Percentiles rank a stretch among this genome's conserved stretches.
Evolutionary conservation across 2,329 filamentous ascomycete genomes (phyloP).

Genomic region (Beauveria sp.): DNA sequence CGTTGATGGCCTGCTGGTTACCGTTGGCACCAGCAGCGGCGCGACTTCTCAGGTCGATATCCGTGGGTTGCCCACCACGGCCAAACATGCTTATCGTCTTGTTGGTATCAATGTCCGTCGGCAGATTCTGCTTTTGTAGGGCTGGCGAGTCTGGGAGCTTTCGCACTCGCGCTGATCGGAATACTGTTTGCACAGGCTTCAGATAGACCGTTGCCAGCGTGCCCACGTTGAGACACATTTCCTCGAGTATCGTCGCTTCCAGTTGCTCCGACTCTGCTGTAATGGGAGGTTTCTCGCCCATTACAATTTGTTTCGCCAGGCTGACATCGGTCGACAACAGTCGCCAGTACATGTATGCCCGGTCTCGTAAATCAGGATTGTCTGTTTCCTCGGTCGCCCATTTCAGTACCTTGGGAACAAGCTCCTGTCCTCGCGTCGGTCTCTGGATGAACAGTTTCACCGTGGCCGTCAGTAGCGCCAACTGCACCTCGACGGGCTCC

Average conservation of each 20-base stretch:
- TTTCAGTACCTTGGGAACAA: constrained; percentile 91
- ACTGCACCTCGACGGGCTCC: constrained; percentile 90
- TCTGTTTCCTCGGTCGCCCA: constrained; percentile 99
- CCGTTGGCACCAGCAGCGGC: constrained; percentile 19
- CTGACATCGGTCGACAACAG: constrained; percentile 86
- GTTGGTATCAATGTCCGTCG: constrained; percentile 44
- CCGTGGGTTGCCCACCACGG: constrained; percentile 41
- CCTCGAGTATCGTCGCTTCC: constrained; percentile 83
- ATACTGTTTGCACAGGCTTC: constrained; percentile 95
- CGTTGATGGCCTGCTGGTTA: constrained; percentile 66
- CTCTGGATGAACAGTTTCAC: constrained; percentile 98
- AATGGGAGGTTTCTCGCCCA: constrained; percentile 95
- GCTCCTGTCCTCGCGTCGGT: constrained; percentile 85
- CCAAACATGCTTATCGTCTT: constrained; percentile 55
- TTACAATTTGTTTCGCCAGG: constrained; percentile 79
- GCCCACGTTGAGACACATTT: constrained; percentile 94
- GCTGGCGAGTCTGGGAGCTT: constrained; percentile 77
- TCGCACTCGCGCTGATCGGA: constrained; percentile 77
- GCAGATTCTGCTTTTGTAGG: constrained; percentile 64
- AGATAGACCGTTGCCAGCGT: constrained; percentile 95
- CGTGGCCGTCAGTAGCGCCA: constrained; percentile 88
- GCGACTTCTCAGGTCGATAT: constrained; percentile 38
- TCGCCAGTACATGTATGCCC: constrained; percentile 99
- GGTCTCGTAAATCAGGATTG: constrained; percentile 89
- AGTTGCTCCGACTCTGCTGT: constrained; percentile 93